Evolutionary conservation across 1,284 basidiomycete species (phyloP).

Genomic region (Trametes sp.): DNA sequence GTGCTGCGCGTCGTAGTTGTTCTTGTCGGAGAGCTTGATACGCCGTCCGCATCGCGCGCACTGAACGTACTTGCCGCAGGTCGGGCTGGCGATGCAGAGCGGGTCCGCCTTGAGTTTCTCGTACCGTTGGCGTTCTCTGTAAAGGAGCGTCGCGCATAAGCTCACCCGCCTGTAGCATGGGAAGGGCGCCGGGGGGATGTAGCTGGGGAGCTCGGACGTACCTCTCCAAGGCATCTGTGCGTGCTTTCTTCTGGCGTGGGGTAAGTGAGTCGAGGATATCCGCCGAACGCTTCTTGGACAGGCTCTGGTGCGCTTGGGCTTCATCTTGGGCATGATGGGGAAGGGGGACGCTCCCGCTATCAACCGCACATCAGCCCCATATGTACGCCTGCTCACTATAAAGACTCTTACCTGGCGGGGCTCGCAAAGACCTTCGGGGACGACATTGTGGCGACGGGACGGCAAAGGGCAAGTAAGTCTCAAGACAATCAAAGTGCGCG

Average conservation of each 20-base stretch:
- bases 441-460: slow-evolving; percentile 1
- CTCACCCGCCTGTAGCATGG: too few species aligned
- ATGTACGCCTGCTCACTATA: background rate
- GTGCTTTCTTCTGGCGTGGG: slow-evolving; percentile 5
- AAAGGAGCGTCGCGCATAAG: background rate
- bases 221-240: background rate
- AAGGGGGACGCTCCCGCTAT: slow-evolving; percentile 6
- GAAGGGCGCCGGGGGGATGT: too few species aligned
- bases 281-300: slow-evolving; percentile 17
- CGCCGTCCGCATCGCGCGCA: slow-evolving; percentile 62
- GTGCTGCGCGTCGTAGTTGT: slow-evolving; percentile 69
- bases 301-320: background rate
- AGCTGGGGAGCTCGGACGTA: too few species aligned
- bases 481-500: background rate
- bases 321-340: slow-evolving; percentile 4
- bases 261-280: slow-evolving; percentile 11
- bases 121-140: slow-evolving; percentile 38
- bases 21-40: slow-evolving; percentile 75
- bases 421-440: slow-evolving; percentile 16
- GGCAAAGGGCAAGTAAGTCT: background rate
- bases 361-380: background rate
- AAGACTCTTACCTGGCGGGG: background rate
- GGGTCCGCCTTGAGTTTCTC: slow-evolving; percentile 44
- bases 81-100: slow-evolving; percentile 54
- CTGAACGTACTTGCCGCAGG: slow-evolving; percentile 56